phyloP scores from a whole-genome alignment of 176 grass and related monocot species.

The Thinopyrum elongatum region DNA sequence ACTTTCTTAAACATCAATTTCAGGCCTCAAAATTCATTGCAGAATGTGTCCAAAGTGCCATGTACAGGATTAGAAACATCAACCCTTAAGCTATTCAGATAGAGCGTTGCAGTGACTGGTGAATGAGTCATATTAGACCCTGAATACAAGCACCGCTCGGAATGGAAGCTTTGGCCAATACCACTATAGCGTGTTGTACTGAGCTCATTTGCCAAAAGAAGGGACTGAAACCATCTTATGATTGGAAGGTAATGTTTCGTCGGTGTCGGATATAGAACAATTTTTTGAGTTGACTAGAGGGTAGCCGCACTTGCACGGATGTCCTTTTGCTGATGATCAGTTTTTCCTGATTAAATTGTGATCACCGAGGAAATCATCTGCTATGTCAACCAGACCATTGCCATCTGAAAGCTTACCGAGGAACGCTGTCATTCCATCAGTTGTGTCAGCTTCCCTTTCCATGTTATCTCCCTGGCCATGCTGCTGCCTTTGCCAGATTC shows the following conservation, averaged over 20 bases:
- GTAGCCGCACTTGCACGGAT: neutral
- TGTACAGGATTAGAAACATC: too few species aligned
- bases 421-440: neutral
- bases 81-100: too few species aligned
- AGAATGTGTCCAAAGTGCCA: too few species aligned
- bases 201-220: neutral
- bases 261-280: neutral
- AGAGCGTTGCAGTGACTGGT: too few species aligned
- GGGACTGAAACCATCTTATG: neutral
- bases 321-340: neutral
- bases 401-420: neutral
- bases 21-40: too few species aligned
- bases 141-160: too few species aligned
- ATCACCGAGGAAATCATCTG: neutral
- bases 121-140: too few species aligned
- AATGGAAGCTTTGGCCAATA: too few species aligned
- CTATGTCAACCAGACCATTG: neutral
- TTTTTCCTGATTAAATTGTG: neutral
- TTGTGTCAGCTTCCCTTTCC: neutral
- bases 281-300: conserved; percentile 10
- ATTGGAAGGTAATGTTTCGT: neutral
- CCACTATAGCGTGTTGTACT: too few species aligned
- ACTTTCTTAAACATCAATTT: too few species aligned
- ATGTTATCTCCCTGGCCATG: too few species aligned
- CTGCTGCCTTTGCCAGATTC: too few species aligned